These are phyloP conservation scores for Verticillium klebahnii DNA, from an alignment of 2,329 filamentous ascomycete genomes.

Conservation along the genomic window DNA sequence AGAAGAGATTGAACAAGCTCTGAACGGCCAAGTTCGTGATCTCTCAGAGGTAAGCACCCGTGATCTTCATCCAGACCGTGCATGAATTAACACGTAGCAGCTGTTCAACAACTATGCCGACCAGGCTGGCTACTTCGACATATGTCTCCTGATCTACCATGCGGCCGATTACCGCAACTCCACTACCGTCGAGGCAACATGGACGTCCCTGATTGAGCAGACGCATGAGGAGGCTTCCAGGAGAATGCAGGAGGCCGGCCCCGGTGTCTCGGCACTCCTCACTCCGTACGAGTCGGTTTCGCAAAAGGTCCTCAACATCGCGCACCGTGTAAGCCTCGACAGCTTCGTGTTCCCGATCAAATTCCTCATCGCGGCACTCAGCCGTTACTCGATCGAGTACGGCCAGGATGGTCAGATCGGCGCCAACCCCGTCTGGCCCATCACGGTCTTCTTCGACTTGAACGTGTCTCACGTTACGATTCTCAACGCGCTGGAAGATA, in stretches of 20 bases:
- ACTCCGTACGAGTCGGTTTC: conserved; percentile 69
- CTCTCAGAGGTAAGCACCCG: conserved; percentile 68
- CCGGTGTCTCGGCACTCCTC: conserved; percentile 32
- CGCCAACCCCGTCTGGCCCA: conserved; percentile 53
- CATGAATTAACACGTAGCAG: conserved; percentile 34
- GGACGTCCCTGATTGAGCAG: conserved; percentile 74
- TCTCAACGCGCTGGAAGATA: conserved; percentile 48
- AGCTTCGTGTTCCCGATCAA: conserved; percentile 63
- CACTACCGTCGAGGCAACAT: conserved; percentile 77
- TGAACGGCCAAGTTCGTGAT: conserved; percentile 74
- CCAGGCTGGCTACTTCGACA: conserved; percentile 86
- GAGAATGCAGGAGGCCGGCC: conserved; percentile 36
- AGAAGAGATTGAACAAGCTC: conserved; percentile 57
- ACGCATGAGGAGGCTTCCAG: conserved; percentile 55
- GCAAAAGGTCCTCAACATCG: conserved; percentile 58
- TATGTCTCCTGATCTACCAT: conserved; percentile 90
- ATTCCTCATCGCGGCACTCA: conserved; percentile 56
- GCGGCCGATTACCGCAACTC: conserved; percentile 86
- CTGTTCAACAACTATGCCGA: conserved; percentile 94
- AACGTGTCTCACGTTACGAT: conserved; percentile 54
- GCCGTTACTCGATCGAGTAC: conserved; percentile 55
- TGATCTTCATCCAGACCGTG: not conserved
- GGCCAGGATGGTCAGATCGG: conserved; percentile 54
- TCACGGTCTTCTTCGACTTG: conserved; percentile 50
- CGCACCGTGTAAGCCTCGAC: conserved; percentile 59